These are phyloP conservation scores for Nicotiana attenuata DNA, from an alignment of 257 asterid genomes.

Conservation along the genomic window DNA sequence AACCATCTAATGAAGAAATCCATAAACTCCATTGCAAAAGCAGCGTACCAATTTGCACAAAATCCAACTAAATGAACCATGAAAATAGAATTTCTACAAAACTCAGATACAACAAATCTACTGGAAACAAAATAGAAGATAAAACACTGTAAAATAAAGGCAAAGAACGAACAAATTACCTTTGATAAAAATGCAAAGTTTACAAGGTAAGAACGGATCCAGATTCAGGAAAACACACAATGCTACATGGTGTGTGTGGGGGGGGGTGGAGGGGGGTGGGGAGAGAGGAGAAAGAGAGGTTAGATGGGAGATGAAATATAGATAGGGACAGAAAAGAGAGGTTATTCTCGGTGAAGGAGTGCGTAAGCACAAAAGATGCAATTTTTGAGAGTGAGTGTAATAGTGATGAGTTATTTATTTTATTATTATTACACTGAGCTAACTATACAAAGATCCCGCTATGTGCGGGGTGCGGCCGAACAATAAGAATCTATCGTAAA, in stretches of 20 bases:
- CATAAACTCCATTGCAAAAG: background rate
- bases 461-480: too few relatives aligned
- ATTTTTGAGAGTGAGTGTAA: background rate
- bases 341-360: background rate
- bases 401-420: background rate
- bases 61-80: background rate
- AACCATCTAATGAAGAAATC: background rate
- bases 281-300: background rate
- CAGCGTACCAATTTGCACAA: background rate
- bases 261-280: too few relatives aligned
- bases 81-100: background rate
- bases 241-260: background rate
- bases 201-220: background rate
- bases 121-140: background rate
- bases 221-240: background rate
- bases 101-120: background rate
- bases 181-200: background rate
- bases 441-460: too few relatives aligned
- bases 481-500: rapidly evolving
- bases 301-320: background rate
- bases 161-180: background rate
- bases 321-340: background rate
- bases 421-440: too few relatives aligned
- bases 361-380: background rate
- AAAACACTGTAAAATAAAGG: background rate